Conservation (phyloP, 306 rosid species). For the Pterocarpus santalinus region DNA sequence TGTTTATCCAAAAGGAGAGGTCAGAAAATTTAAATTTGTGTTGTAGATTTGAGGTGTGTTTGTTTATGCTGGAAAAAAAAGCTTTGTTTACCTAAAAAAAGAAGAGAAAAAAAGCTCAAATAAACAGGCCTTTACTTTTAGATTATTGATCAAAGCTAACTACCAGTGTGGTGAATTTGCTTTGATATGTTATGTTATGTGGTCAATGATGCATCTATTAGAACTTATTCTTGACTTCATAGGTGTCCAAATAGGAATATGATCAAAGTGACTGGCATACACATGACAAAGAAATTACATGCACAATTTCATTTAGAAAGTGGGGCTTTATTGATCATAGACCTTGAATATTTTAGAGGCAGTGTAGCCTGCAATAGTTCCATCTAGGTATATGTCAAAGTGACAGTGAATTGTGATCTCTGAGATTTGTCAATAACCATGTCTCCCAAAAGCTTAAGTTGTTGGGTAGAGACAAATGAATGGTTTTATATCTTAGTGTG, state of each 20-base stretch:
- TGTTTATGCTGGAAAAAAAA: too few relatives aligned
- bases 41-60: background rate
- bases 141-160: conserved; percentile 6
- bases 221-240: conserved; percentile 3
- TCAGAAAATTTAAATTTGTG: conserved; percentile 1
- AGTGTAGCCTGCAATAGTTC: conserved; percentile 21
- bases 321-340: conserved; percentile 35
- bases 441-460: too few relatives aligned
- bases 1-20: conserved; percentile 28
- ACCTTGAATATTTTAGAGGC: conserved; percentile 16
- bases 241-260: conserved; percentile 20
- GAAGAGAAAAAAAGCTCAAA: too few relatives aligned
- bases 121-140: background rate
- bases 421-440: background rate
- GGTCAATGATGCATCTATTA: conserved; percentile 11
- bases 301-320: conserved; percentile 15
- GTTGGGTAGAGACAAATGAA: too few relatives aligned
- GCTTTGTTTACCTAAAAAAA: too few relatives aligned
- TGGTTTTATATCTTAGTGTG: background rate
- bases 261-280: conserved; percentile 17
- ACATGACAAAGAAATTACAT: background rate
- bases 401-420: conserved; percentile 17
- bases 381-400: conserved; percentile 24
- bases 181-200: conserved; percentile 18
- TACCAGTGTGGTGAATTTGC: background rate